Evolutionary conservation across 2,329 filamentous ascomycete species (phyloP).

Genomic region (Sporothrix brunneoviolacea): DNA sequence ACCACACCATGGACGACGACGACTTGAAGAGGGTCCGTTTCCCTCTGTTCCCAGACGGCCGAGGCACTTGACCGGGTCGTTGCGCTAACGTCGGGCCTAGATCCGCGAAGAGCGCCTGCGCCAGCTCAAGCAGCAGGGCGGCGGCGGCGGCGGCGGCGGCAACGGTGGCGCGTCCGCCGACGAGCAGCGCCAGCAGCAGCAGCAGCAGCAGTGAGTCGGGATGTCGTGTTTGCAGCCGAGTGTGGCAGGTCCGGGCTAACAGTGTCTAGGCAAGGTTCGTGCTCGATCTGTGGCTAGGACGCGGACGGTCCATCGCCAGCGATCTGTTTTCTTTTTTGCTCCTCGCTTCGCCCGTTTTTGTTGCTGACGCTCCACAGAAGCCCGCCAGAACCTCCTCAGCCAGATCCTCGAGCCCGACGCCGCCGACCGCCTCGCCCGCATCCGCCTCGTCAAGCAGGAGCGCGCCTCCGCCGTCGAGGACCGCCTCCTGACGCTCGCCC

Average conservation of each 20-base stretch:
- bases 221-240: background rate
- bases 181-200: slow-evolving; percentile 57
- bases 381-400: slow-evolving; percentile 68
- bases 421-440: slow-evolving; percentile 85
- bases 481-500: slow-evolving; percentile 83
- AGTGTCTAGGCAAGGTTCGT: slow-evolving; percentile 1
- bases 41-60: too few relatives aligned
- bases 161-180: slow-evolving; percentile 28
- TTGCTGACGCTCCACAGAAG: slow-evolving; percentile 39
- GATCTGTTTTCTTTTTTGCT: background rate
- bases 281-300: too few relatives aligned
- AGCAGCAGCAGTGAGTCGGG: slow-evolving; percentile 23
- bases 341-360: background rate
- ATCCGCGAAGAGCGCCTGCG: slow-evolving; percentile 88
- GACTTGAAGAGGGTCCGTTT: slow-evolving; percentile 31
- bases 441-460: slow-evolving; percentile 89
- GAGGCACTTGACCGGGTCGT: too few relatives aligned
- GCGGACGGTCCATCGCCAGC: too few relatives aligned
- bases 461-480: slow-evolving; percentile 89
- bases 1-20: slow-evolving; percentile 31
- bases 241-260: too few relatives aligned
- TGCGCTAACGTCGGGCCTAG: too few relatives aligned
- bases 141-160: slow-evolving; percentile 39
- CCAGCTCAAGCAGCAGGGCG: slow-evolving; percentile 75
- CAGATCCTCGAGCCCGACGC: slow-evolving; percentile 95